Evolutionary conservation across 176 grass and related monocot genomes (phyloP), one percentile per base, ranked within the genome.

Genomic region (Paspalum vaginatum): DNA sequence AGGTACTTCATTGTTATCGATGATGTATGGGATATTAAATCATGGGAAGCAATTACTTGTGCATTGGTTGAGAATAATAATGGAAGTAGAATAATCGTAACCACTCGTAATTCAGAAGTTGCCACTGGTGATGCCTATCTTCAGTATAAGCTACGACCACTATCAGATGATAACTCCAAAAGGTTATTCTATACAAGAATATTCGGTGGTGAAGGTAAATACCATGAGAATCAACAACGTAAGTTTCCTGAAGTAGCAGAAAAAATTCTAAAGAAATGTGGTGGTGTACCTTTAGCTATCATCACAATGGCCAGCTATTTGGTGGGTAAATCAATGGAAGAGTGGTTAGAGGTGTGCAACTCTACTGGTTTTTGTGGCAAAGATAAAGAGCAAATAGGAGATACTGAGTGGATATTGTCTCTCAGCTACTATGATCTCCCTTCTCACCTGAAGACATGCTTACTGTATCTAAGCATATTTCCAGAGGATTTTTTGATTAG

Each of bases 151-250:
- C 26, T 38, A 38, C 10, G 7, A 63, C 6, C 5, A 3, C 60
- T 63, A 16, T 32, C 13, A 8, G 13, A 17, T 0, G 13, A 17
- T 37, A 38, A 37, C 27, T 63, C 60, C 5, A 63, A 2, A 63
- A 38, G 5, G 0, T 63, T 63, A 17, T 63, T 63, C 2, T 63
- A 16, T 38, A 17, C 27, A 63, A 63, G 60, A 15, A 63, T 63
- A 63, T 63, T 38, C 32, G 11, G 25, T 17, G 5, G 14, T 13
- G 60, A 63, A 10, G 55, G 4, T 0, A 1, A 2, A 9, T 38
- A 2, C 2, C 2, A 0, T 8, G 2, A 8, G 7, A 2, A 37
- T 2, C 16, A 63, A 16, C 6, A 38, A 14, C 6, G 0, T 0
- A 26, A 63, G 32, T 1, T 32, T 2, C 3, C 32, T 38, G 1